Conservation (phyloP, 2,329 filamentous ascomycete genomes). For the Trichoderma sp. region DNA sequence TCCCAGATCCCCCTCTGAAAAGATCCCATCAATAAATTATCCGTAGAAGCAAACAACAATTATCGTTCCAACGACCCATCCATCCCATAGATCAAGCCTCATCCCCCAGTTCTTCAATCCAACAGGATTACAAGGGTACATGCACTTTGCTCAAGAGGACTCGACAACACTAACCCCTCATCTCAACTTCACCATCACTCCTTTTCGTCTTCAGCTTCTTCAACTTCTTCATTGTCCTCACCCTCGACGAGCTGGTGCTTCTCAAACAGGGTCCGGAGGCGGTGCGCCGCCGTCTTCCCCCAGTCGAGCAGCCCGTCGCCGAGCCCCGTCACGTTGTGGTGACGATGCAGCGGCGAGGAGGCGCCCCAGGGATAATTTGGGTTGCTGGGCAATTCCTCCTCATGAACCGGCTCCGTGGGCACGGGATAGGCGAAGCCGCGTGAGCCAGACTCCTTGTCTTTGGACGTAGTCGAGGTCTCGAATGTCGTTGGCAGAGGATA, state of each 20-base stretch:
- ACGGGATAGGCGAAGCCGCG: slow-evolving; percentile 28
- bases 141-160: background rate
- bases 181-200: background rate
- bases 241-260: background rate
- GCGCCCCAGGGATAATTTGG: slow-evolving; percentile 45
- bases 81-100: slow-evolving; percentile 16
- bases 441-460: slow-evolving; percentile 16
- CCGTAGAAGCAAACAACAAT: slow-evolving; percentile 5
- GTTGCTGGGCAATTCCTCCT: slow-evolving; percentile 36
- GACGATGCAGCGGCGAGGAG: slow-evolving; percentile 42
- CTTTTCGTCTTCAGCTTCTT: background rate
- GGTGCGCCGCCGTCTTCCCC: slow-evolving; percentile 11
- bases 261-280: slow-evolving; percentile 15
- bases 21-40: slow-evolving; percentile 15
- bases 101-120: slow-evolving; percentile 19
- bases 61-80: background rate
- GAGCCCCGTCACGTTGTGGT: slow-evolving; percentile 38
- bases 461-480: slow-evolving; percentile 30
- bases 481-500: slow-evolving; percentile 30
- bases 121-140: slow-evolving; percentile 14
- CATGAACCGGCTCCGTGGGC: slow-evolving; percentile 30
- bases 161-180: background rate
- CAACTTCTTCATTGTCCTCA: too few relatives aligned
- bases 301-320: slow-evolving; percentile 31
- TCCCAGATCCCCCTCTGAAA: background rate